Evolutionary conservation across 257 asterid genomes (phyloP).

Genomic region (Orobanche coerulescens): DNA sequence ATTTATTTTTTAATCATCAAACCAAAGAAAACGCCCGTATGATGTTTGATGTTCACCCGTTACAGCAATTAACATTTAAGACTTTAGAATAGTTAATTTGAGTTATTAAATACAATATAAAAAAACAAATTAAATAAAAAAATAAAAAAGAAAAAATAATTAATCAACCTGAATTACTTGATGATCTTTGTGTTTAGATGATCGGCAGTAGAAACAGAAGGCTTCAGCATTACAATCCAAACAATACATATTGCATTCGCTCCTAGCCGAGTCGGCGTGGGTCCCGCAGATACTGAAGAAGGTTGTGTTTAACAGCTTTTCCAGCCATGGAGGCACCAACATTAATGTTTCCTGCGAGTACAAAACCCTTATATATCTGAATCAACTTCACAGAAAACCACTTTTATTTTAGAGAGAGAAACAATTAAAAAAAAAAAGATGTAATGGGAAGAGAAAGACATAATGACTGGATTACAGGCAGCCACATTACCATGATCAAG

Average conservation of each 20-base stretch:
- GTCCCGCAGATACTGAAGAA: conserved; percentile 69
- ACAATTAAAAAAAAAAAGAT: not conserved
- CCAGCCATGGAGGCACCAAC: conserved; percentile 91
- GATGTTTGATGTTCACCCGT: no score
- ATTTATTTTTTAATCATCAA: no score
- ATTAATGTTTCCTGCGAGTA: conserved; percentile 37
- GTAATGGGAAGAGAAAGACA: not conserved
- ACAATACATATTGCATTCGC: conserved; percentile 88
- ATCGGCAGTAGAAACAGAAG: conserved; percentile 77
- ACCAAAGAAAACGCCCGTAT: no score
- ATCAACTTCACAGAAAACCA: not conserved
- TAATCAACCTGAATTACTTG: conserved; percentile 74
- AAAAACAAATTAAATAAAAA: not conserved
- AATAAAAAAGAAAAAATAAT: not conserved
- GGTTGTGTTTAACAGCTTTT: conserved; percentile 42
- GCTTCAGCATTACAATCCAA: conserved; percentile 67
- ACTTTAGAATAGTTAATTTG: no score
- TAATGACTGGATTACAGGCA: not conserved
- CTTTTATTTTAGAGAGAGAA: not conserved
- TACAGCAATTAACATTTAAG: conserved; percentile 12
- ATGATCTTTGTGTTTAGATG: conserved; percentile 79
- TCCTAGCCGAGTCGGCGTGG: conserved; percentile 75
- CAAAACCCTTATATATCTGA: no score
- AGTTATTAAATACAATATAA: no score
- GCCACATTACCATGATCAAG: conserved; percentile 33